phyloP scores from a whole-genome alignment of 768 basidiomycete genomes.

The Dendrothele bispora region DNA sequence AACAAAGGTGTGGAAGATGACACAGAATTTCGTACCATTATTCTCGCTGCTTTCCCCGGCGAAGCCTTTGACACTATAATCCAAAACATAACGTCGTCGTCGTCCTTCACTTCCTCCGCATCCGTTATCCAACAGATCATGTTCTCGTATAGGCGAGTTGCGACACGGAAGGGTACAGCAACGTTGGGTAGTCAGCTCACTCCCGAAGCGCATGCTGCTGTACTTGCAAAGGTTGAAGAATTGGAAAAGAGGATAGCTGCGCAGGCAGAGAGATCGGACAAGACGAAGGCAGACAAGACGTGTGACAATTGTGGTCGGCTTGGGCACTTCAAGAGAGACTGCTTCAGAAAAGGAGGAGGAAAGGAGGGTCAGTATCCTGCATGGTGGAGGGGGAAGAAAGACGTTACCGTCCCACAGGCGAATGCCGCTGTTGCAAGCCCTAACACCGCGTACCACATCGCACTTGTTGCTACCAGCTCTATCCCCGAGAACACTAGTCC shows the following conservation, averaged over 20 bases:
- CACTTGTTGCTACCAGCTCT: too few species aligned
- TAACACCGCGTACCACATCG: too few species aligned
- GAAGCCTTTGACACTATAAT: slow-evolving; percentile 2
- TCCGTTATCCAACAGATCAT: not conserved
- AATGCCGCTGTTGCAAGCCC: not conserved
- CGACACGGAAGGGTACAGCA: not conserved
- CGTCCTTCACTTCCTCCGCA: not conserved
- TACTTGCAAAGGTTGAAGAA: not conserved
- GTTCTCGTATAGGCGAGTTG: not conserved
- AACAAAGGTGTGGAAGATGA: not conserved
- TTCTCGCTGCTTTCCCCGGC: slow-evolving; percentile 1
- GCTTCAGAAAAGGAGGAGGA: slow-evolving; percentile 25
- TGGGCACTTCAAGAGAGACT: slow-evolving; percentile 18
- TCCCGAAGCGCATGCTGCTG: not conserved
- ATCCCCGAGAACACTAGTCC: too few species aligned
- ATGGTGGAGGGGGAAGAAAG: slow-evolving; percentile 12
- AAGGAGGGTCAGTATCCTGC: slow-evolving; percentile 23
- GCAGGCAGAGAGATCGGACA: too few species aligned
- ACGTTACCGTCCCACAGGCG: not conserved
- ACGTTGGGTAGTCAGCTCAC: not conserved
- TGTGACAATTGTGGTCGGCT: slow-evolving; percentile 17
- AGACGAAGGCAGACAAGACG: not conserved
- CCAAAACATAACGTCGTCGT: not conserved
- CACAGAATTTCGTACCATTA: not conserved
- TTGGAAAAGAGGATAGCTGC: not conserved